These are phyloP conservation scores for Marsdenia floribunda DNA, from an alignment of 257 asterid species.

Conservation along the genomic window DNA sequence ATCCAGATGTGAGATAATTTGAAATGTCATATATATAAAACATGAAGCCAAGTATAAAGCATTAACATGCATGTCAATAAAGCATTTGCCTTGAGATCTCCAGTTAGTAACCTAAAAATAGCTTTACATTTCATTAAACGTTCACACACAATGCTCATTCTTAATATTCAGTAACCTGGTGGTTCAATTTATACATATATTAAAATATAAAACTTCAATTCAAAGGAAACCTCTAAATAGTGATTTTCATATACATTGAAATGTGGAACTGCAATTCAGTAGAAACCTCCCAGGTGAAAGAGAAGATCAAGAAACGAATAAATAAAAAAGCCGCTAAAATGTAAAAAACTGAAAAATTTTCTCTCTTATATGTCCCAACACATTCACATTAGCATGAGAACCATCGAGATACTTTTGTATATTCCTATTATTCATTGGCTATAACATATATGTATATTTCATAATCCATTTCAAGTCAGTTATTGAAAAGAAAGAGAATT, in stretches of 20 bases:
- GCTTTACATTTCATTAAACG: background rate
- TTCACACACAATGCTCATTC: background rate
- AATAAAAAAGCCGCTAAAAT: no score
- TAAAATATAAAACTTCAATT: no score
- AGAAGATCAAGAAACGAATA: no score
- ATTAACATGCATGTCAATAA: background rate
- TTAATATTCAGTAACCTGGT: no score
- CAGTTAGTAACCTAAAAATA: background rate
- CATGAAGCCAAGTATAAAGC: no score
- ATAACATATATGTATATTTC: background rate
- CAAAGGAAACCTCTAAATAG: background rate
- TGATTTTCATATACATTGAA: background rate
- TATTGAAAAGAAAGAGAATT: background rate
- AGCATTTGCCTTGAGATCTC: background rate
- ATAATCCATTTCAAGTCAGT: background rate
- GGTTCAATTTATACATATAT: no score
- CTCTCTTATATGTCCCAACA: background rate
- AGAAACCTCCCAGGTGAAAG: background rate
- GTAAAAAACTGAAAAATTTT: no score
- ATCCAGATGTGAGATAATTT: background rate
- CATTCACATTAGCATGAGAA: no score
- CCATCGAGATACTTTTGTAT: background rate
- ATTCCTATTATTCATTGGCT: background rate
- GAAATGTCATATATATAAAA: background rate
- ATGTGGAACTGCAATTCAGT: background rate